phyloP scores from a whole-genome alignment of 768 basidiomycete species.

The Tricholoma flavovirens region DNA sequence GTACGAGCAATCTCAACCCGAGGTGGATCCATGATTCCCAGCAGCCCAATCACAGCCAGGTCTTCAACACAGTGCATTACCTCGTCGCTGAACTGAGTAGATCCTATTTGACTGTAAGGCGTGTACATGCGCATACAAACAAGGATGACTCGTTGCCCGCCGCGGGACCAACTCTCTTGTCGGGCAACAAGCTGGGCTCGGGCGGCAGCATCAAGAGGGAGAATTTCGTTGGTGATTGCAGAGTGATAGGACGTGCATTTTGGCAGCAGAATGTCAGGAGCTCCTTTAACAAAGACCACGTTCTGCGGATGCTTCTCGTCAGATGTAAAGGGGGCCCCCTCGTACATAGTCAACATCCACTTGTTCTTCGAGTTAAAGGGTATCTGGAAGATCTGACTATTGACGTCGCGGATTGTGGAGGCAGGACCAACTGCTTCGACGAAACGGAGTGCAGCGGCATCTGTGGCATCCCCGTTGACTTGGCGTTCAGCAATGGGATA shows the following conservation, averaged over 20 bases:
- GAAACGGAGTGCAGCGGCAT: slow-evolving; percentile 51
- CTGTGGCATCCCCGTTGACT: slow-evolving; percentile 45
- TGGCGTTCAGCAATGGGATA: slow-evolving; percentile 26
- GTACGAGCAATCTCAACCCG: slow-evolving; percentile 41
- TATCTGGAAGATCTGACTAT: slow-evolving; percentile 29
- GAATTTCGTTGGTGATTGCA: slow-evolving; percentile 13
- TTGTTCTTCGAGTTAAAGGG: slow-evolving; percentile 51
- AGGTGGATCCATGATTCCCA: slow-evolving; percentile 53
- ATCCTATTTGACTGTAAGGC: slow-evolving; percentile 17
- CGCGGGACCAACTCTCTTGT: slow-evolving; percentile 38
- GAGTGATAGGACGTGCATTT: slow-evolving; percentile 26
- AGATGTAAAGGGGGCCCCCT: neutral
- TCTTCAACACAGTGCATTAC: slow-evolving; percentile 33
- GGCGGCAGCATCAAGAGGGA: slow-evolving; percentile 22
- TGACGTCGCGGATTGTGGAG: slow-evolving; percentile 14
- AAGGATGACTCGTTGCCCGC: slow-evolving; percentile 51
- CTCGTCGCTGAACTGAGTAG: slow-evolving; percentile 24
- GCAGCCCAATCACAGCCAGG: slow-evolving; percentile 44
- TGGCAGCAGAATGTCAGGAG: slow-evolving; percentile 48
- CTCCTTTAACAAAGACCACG: slow-evolving; percentile 51
- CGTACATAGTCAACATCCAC: slow-evolving; percentile 48
- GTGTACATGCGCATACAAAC: slow-evolving; percentile 29
- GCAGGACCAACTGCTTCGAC: slow-evolving; percentile 25
- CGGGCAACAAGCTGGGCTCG: slow-evolving; percentile 16
- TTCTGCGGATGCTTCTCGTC: slow-evolving; percentile 9